Base-by-base conservation (phyloP, 1,284 basidiomycete genomes). In the Marasmius sp. region DNA sequence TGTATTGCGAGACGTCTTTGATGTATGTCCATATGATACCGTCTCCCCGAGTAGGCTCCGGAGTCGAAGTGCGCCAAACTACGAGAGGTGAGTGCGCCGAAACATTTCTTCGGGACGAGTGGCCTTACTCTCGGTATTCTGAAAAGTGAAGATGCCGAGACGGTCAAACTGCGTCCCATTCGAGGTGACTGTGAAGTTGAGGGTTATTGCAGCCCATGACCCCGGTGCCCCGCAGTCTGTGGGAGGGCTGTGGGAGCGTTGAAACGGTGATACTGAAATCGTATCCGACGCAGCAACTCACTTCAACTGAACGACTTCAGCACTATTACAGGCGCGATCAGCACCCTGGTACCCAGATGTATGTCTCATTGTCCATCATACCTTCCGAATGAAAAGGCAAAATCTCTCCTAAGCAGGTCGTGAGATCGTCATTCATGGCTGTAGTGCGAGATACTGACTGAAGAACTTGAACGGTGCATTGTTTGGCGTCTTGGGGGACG, bases 111-210 rank as follows among this genome's bases (percentile, higher is more conserved):
- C 37, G n/a, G 6, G 33, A 9, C 38, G 49, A 36, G 0, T 10
- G 7, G 18, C 72, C 84, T 64, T 66, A 88, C 89, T 90, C 72
- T 92, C 90, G 7, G 88, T 86, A 66, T 90, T 86, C 36, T 89
- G 85, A 69, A 91, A 88, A 2, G 87, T 89, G 66, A 92, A 89
- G 16, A 86, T 82, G 2, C 84, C 89, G 10, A 92, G 77, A 36
- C 91, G 82, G 68, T 92, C 91, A 61, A 85, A 93, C 70, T 92
- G 91, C 9, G 88, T 91, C 49, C 90, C 90, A 61, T 90, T 90
- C 45, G 85, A 88, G 7, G 88, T 89, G n/a, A 87, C 88, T 1
- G 90, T 91, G 67, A 90, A 85, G 70, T 92, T 91, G 48, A 91
- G 76, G 16, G 84, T 88, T 49, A 92, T 79, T 0, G 83, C 89